These are phyloP conservation scores for Stachybotrys chartarum DNA, from an alignment of 2,329 filamentous ascomycete species.

Conservation along the genomic window DNA sequence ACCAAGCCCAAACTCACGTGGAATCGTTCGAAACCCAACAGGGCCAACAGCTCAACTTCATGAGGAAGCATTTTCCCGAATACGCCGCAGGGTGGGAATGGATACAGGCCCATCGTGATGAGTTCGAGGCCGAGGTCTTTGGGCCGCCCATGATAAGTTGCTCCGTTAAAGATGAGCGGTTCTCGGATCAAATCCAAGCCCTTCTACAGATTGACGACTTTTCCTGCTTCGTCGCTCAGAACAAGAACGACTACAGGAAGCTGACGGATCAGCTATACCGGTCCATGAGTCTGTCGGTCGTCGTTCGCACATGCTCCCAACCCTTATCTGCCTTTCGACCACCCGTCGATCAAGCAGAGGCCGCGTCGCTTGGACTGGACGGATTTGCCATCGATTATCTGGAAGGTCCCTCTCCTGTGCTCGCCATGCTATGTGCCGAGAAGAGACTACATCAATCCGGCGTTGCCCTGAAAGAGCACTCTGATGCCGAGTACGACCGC, in stretches of 20 bases:
- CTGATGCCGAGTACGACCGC: conserved; percentile 59
- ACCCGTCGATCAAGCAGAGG: conserved; percentile 47
- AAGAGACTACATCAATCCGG: conserved; percentile 62
- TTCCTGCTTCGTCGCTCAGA: conserved; percentile 70
- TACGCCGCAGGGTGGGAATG: conserved; percentile 70
- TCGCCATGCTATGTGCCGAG: conserved; percentile 81
- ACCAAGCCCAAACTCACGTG: conserved; percentile 39
- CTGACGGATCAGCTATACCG: conserved; percentile 60
- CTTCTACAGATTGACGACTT: conserved; percentile 45
- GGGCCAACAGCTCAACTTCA: conserved; percentile 63
- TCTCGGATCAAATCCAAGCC: conserved; percentile 49
- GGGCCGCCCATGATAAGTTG: conserved; percentile 77
- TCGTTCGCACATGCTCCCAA: conserved; percentile 56
- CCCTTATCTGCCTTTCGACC: conserved; percentile 47
- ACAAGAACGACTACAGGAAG: conserved; percentile 63
- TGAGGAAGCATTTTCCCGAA: conserved; percentile 55
- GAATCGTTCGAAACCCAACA: conserved; percentile 62
- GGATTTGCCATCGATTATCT: conserved; percentile 75
- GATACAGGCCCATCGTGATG: conserved; percentile 62
- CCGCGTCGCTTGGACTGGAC: conserved; percentile 60
- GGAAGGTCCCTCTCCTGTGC: conserved; percentile 71
- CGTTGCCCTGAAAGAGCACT: conserved; percentile 56
- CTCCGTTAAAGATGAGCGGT: conserved; percentile 65
- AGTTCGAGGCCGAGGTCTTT: conserved; percentile 70
- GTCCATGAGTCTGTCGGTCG: conserved; percentile 61